Evolutionary conservation across 2,329 filamentous ascomycete genomes (phyloP).

Genomic region (Daldinia sp.): DNA sequence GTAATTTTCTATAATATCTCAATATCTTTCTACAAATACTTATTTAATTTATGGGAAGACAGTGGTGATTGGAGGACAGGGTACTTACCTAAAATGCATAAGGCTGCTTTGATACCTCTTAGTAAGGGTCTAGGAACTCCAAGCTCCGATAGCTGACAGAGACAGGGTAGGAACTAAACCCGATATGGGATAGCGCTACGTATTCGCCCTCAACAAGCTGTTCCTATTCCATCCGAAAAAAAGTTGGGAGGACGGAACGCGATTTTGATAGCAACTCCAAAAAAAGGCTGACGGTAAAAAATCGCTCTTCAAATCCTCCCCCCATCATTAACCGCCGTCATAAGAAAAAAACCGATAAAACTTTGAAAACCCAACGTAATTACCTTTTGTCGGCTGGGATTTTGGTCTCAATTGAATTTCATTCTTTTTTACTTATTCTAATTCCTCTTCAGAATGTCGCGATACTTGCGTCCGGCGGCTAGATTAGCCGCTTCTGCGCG

Average conservation of each 20-base stretch:
- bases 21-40: no score
- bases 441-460: constrained; percentile 53
- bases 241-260: constrained; percentile 38
- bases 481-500: constrained; percentile 57
- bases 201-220: constrained; percentile 40
- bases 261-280: constrained; percentile 34
- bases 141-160: constrained; percentile 19
- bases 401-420: constrained; percentile 20
- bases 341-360: constrained; percentile 15
- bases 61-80: background rate
- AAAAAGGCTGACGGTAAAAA: constrained; percentile 43
- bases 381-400: constrained; percentile 37
- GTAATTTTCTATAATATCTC: no score
- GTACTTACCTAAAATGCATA: background rate
- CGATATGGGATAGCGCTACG: constrained; percentile 23
- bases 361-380: constrained; percentile 17
- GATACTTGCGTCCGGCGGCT: constrained; percentile 60
- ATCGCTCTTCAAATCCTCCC: constrained; percentile 39
- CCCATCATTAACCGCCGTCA: constrained; percentile 11
- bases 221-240: constrained; percentile 40
- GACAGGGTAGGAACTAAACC: background rate
- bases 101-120: background rate
- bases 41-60: background rate
- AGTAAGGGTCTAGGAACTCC: background rate
- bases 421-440: constrained; percentile 4